These are phyloP conservation scores for Microthlaspi erraticum DNA, from an alignment of 345 rosid species.

Conservation along the genomic window DNA sequence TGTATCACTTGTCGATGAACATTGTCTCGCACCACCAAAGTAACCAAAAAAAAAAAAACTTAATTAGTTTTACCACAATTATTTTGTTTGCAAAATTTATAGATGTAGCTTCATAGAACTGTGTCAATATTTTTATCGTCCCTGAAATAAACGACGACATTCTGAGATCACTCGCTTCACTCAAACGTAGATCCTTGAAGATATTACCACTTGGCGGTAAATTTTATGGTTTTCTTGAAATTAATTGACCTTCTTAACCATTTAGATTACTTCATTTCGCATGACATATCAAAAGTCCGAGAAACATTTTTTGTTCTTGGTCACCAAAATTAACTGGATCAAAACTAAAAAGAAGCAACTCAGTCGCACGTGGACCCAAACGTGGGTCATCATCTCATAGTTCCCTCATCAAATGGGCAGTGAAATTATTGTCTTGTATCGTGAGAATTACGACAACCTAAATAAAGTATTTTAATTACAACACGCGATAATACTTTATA, in stretches of 20 bases:
- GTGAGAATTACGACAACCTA: constrained; percentile 30
- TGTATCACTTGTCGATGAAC: constrained; percentile 6
- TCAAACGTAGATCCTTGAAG: too few species aligned
- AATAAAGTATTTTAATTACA: constrained; percentile 16
- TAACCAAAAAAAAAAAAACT: not conserved
- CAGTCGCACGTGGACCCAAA: constrained; percentile 41
- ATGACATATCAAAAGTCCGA: not conserved
- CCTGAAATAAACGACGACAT: too few species aligned
- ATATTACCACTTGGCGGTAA: too few species aligned
- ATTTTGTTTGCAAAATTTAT: too few species aligned
- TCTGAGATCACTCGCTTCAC: too few species aligned
- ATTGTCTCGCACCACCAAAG: constrained; percentile 1
- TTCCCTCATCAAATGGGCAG: constrained; percentile 39
- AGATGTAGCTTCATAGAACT: too few species aligned
- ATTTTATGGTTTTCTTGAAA: too few species aligned
- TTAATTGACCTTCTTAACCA: too few species aligned
- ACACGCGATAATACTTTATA: constrained; percentile 20
- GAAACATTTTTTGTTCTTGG: not conserved
- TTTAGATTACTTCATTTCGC: too few species aligned
- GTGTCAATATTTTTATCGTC: too few species aligned
- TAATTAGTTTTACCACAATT: too few species aligned
- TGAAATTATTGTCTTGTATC: constrained; percentile 38
- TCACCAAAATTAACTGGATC: not conserved
- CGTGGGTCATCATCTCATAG: constrained; percentile 34
- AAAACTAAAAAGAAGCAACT: constrained; percentile 17